Evolutionary conservation across 495 filamentous ascomycete species (phyloP), one percentile per base, ranked within the genome.

Genomic region (Cercophora sp.): DNA sequence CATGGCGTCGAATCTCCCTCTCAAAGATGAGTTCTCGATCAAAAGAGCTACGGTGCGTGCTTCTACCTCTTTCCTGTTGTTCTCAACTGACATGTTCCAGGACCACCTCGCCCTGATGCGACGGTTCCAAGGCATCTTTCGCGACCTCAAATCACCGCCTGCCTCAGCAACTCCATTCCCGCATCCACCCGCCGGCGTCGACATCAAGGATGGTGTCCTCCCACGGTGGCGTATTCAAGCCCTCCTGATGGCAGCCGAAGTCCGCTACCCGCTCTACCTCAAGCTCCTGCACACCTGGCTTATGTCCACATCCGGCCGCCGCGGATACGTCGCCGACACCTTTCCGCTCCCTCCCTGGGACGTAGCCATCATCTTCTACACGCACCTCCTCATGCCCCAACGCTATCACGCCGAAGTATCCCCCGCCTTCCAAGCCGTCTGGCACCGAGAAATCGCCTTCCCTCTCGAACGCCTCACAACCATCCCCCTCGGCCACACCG

Each of bases 291-390:
- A 42, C 4, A 23, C 18, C 9, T 57, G 51, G 50, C n/a, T n/a
- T n/a, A n/a, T n/a, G n/a, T 49, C 25, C 44, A 54, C 27, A 29
- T 54, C 5, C 32, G 24, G 15, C 35, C 54, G 36, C 27, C 54
- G 4, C 6, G 35, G 5, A 23, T 18, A 5, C 54, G 51, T 42
- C 20, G 5, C 29, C 15, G 19, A 23, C 18, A 23, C 11, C 18
- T 37, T 19, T 29, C 46, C 46, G 10, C 18, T 48, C 11, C 46
- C 46, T 5, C 46, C 46, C 19, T 48, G 46, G 55, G 51, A 54
- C 19, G 50, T 54, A 8, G 51, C 43, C 26, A 27, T 55, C 36
- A 34, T 55, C 22, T 48, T 55, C 18, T 55, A 55, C 36, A 23
- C 44, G 2, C 52, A 55, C 35, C 22, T 55, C 16, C 37, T 55